Base-by-base conservation (phyloP, 495 filamentous ascomycete species). In the Baudoinia panamericana region DNA sequence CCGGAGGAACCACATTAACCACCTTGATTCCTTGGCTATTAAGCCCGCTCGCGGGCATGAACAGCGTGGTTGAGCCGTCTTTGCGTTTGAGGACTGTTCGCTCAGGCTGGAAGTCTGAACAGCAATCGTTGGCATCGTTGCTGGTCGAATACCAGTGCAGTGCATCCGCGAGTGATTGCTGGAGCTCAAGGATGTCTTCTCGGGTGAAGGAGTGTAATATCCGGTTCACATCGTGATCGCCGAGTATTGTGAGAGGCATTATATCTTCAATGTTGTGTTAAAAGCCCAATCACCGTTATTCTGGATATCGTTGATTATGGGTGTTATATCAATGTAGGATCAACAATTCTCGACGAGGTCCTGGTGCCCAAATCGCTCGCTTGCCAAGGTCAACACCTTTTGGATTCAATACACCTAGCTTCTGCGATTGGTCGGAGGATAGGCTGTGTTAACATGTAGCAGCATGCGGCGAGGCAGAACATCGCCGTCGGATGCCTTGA, bases 131-230 rank as follows among this genome's bases (percentile, higher is more conserved):
- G 46, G 59, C 59, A 29, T 63, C 57, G 1, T 69, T 76, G 3
- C 74, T 74, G 7, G 78, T 82, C 0, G 83, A 86, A 56, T 90
- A 92, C 46, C 84, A 79, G 44, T 86, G 80, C 6, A 94, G 72
- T 2, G 83, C 78, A 39, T 75, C 64, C 30, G 70, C 69, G n/a
- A 94, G 70, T n/a, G 69, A 67, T 20, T 63, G 48, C 36, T 81
- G 74, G 18, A 93, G 68, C 0, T 57, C 56, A n/a, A 70, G 54
- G 35, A 86, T 70, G 46, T 93, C 83, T 16, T 78, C 71, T 22
- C 61, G 60, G 17, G 63, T 76, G n/a, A 94, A 68, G 33, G 69
- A 75, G 38, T 78, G 70, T n/a, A 94, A 73, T 17, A 93, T 61
- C 1, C 57, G 50, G 46, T 67, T 70, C 40, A 93, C 78, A 50